Conservation (phyloP, 805 yeast species). For the Wickerhamiella domercqiae region DNA sequence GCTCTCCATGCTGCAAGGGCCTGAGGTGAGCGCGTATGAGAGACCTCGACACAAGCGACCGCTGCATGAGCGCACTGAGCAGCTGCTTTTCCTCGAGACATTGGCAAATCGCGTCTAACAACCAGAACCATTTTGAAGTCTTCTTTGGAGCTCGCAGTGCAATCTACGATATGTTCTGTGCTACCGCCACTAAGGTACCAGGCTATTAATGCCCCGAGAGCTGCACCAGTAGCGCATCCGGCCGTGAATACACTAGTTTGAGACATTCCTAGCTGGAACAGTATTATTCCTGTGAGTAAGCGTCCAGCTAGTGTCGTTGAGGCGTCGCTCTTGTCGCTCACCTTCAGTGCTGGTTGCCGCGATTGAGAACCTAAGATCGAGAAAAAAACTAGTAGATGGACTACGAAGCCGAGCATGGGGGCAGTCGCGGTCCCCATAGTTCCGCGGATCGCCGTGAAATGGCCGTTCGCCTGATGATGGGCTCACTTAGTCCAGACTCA, state of each 20-base stretch:
- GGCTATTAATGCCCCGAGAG: not conserved
- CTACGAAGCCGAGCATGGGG: too few relatives aligned
- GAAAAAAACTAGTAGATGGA: too few relatives aligned
- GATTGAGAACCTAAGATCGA: too few relatives aligned
- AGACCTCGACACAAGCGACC: constrained; percentile 57
- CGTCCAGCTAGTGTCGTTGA: too few relatives aligned
- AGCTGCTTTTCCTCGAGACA: constrained; percentile 92
- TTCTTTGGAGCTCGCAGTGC: constrained; percentile 1
- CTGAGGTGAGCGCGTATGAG: constrained; percentile 42
- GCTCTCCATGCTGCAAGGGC: constrained; percentile 62
- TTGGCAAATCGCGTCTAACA: constrained; percentile 73
- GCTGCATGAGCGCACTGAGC: constrained; percentile 99
- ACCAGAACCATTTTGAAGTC: constrained; percentile 54
- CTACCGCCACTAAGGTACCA: not conserved
- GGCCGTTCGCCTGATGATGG: not conserved
- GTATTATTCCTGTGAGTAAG: too few relatives aligned
- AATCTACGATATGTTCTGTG: not conserved
- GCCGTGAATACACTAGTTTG: too few relatives aligned
- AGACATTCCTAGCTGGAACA: too few relatives aligned
- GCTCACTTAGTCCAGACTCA: not conserved
- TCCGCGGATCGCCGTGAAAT: too few relatives aligned
- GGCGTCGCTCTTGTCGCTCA: too few relatives aligned
- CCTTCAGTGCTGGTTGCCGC: too few relatives aligned
- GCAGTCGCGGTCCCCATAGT: too few relatives aligned
- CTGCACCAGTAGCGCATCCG: not conserved